A percentile compares a stretch with the other conserved stretches of the same genome.
These are phyloP conservation scores for Macrophomina pseudophaseolina DNA, from an alignment of 2,329 filamentous ascomycete species.

Conservation along the genomic window DNA sequence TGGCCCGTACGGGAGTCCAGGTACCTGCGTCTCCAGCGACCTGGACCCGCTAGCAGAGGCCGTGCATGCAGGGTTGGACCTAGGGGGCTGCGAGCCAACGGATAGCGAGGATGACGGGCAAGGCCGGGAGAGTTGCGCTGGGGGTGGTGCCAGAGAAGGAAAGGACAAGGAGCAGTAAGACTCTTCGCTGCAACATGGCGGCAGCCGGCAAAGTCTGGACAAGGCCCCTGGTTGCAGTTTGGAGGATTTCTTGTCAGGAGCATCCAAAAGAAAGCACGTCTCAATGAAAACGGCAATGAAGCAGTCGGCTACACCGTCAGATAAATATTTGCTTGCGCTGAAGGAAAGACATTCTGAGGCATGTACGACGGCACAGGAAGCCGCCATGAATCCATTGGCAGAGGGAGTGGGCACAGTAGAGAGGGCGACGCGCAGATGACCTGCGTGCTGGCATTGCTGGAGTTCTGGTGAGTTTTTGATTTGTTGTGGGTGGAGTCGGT, in stretches of 20 bases:
- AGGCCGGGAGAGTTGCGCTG: conserved; percentile 17
- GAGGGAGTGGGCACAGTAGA: background rate
- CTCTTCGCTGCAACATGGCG: conserved; percentile 1
- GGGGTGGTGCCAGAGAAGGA: background rate
- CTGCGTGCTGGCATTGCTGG: background rate
- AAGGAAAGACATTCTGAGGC: conserved; percentile 11
- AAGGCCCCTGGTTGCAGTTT: background rate
- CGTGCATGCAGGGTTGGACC: conserved; percentile 31
- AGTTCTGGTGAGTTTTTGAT: conserved; percentile 1
- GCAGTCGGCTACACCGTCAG: background rate
- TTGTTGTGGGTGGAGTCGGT: conserved; percentile 21
- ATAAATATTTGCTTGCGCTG: background rate
- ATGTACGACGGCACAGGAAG: background rate
- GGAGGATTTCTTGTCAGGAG: conserved; percentile 4
- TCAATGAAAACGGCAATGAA: background rate
- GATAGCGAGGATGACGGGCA: conserved; percentile 12
- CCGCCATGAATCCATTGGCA: background rate
- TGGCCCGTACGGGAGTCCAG: conserved; percentile 41
- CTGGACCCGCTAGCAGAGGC: conserved; percentile 41
- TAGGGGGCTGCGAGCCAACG: background rate
- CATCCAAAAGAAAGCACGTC: conserved; percentile 6
- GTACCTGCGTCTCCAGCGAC: conserved; percentile 40
- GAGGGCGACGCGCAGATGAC: conserved; percentile 14
- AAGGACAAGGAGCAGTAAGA: conserved; percentile 7
- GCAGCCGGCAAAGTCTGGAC: background rate